Conservation (phyloP, 1,139 yeast genomes). For the Candida gigantensis region DNA sequence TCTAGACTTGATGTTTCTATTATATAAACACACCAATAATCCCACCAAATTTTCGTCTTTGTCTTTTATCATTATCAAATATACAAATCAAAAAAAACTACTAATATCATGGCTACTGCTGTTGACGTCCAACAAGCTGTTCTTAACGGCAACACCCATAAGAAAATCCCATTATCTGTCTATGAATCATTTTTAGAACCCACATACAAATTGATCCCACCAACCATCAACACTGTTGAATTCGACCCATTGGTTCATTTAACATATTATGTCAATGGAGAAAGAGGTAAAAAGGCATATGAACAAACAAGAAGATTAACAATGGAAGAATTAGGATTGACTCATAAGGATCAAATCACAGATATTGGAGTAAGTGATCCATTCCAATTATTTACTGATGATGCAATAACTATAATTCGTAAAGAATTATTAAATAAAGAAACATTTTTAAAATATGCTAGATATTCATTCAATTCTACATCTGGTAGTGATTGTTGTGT, state of each 20-base stretch:
- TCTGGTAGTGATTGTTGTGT: slow-evolving; percentile 48
- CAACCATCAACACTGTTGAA: slow-evolving; percentile 6
- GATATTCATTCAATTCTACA: slow-evolving; percentile 35
- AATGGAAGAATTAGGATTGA: slow-evolving; percentile 47
- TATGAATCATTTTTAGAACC: slow-evolving; percentile 8
- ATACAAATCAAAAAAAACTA: too few relatives aligned
- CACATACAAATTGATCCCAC: slow-evolving; percentile 4
- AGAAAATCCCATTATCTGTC: slow-evolving; percentile 9
- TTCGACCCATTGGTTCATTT: slow-evolving; percentile 51
- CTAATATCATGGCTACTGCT: slow-evolving; percentile 9
- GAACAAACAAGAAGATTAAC: slow-evolving; percentile 44
- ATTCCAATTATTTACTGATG: slow-evolving; percentile 58
- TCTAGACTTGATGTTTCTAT: too few relatives aligned
- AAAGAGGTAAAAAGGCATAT: slow-evolving; percentile 28
- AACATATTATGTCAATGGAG: slow-evolving; percentile 31
- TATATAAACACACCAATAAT: too few relatives aligned
- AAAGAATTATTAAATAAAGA: slow-evolving; percentile 49
- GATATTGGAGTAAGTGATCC: slow-evolving; percentile 57
- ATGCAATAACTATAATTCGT: slow-evolving; percentile 57
- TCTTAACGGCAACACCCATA: slow-evolving; percentile 12
- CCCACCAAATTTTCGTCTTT: too few relatives aligned
- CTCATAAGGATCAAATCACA: slow-evolving; percentile 41
- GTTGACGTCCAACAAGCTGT: slow-evolving; percentile 8
- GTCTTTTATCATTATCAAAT: too few relatives aligned
- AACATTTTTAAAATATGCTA: slow-evolving; percentile 43